These are phyloP conservation scores for Russula virescens DNA, from an alignment of 768 basidiomycete species.

Conservation along the genomic window DNA sequence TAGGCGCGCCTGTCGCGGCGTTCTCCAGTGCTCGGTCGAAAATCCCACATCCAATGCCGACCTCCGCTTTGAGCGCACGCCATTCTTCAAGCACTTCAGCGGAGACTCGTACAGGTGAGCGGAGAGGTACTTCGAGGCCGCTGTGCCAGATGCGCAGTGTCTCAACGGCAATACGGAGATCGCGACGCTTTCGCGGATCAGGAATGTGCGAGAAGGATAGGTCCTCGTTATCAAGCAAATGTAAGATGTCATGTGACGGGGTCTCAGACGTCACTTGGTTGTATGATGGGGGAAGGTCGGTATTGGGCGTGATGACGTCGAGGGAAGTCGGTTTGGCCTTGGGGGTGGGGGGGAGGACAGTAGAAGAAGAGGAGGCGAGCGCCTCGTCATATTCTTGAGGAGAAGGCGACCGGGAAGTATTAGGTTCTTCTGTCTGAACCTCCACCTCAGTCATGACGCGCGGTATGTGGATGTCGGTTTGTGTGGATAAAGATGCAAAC, in stretches of 20 bases:
- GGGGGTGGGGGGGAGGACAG: slow-evolving; percentile 65
- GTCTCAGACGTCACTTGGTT: slow-evolving; percentile 44
- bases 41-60: slow-evolving; percentile 70
- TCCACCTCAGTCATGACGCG: slow-evolving; percentile 45
- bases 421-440: slow-evolving; percentile 55
- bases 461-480: slow-evolving; percentile 26
- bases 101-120: slow-evolving; percentile 46
- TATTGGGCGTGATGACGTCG: slow-evolving; percentile 11
- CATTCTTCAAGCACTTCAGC: slow-evolving; percentile 68
- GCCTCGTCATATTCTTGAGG: slow-evolving; percentile 45
- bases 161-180: slow-evolving; percentile 49
- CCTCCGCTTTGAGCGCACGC: slow-evolving; percentile 71
- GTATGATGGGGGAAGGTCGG: slow-evolving; percentile 72
- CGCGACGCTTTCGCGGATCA: slow-evolving; percentile 26
- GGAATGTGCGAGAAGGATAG: slow-evolving; percentile 21
- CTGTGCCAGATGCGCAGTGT: slow-evolving; percentile 67
- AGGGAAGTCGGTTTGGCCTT: slow-evolving; percentile 35
- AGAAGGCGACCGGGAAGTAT: slow-evolving; percentile 42
- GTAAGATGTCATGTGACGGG: slow-evolving; percentile 26
- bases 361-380: slow-evolving; percentile 68
- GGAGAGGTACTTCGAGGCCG: slow-evolving; percentile 44
- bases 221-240: slow-evolving; percentile 19
- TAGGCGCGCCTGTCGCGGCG: slow-evolving; percentile 13
- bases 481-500: slow-evolving; percentile 25
- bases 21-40: slow-evolving; percentile 64